Conservation (phyloP, 139 green algal genomes). For the Micractinium conductrix region DNA sequence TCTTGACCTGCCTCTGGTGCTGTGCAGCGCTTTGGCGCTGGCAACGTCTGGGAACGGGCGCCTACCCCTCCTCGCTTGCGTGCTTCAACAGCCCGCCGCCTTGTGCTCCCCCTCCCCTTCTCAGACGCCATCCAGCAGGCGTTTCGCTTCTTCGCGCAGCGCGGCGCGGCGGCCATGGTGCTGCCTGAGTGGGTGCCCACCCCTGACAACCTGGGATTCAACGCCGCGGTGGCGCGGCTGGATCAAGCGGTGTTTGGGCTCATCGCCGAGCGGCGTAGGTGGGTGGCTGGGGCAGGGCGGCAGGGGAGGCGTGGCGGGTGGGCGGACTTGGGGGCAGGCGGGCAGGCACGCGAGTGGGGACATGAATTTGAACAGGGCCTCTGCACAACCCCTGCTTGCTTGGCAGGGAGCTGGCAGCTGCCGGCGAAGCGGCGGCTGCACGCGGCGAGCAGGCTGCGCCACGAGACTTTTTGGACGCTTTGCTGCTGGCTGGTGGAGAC, state of each 20-base stretch:
- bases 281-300: conserved; percentile 17
- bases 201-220: conserved; percentile 82
- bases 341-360: background rate
- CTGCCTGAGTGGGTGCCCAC: conserved; percentile 69
- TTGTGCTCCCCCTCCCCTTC: background rate
- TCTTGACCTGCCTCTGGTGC: too few relatives aligned
- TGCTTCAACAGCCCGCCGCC: too few relatives aligned
- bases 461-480: conserved; percentile 64
- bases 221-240: conserved; percentile 74
- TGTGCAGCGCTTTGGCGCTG: too few relatives aligned
- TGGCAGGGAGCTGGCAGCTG: conserved; percentile 12
- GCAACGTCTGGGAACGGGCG: too few relatives aligned
- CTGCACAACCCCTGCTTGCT: too few relatives aligned
- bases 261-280: conserved; percentile 58
- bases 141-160: conserved; percentile 78
- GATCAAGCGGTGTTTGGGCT: conserved; percentile 83
- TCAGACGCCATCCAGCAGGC: conserved; percentile 58
- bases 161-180: conserved; percentile 21
- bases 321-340: background rate
- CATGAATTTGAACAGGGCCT: too few relatives aligned
- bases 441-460: background rate
- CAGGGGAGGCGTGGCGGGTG: background rate
- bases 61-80: too few relatives aligned
- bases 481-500: conserved; percentile 74
- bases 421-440: background rate